Percentiles rank a stretch among this genome's conserved stretches.
Conservation (phyloP, 2,329 filamentous ascomycete species). For the Ceratocystis ficicola region DNA sequence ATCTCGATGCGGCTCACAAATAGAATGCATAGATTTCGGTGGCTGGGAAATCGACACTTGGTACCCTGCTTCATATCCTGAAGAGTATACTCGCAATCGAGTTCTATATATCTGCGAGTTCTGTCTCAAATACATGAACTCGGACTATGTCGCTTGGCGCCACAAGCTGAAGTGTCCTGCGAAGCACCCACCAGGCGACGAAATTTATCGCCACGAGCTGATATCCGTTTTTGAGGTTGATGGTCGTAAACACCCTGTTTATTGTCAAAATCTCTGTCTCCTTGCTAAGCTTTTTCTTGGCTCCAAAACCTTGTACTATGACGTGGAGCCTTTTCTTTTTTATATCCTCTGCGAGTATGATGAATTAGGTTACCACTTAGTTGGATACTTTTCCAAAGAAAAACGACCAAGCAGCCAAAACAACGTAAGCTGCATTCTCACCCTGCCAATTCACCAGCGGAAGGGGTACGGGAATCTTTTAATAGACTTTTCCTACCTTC, state of each 20-base stretch:
- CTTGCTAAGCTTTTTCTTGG: conserved; percentile 95
- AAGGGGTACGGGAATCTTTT: conserved; percentile 94
- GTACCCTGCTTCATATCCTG: conserved; percentile 96
- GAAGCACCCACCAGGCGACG: conserved; percentile 92
- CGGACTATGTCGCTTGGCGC: conserved; percentile 93
- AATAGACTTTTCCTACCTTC: conserved; percentile 95
- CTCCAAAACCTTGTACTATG: conserved; percentile 95
- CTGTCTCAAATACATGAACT: conserved; percentile 98
- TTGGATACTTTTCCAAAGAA: conserved; percentile 99
- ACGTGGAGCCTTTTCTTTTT: conserved; percentile 93
- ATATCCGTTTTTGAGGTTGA: conserved; percentile 97
- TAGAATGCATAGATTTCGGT: conserved; percentile 97
- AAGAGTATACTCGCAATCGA: conserved; percentile 93
- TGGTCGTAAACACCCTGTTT: conserved; percentile 92
- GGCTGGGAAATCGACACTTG: conserved; percentile 97
- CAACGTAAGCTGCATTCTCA: conserved; percentile 95
- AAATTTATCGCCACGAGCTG: conserved; percentile 86
- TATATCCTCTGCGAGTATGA: conserved; percentile 95
- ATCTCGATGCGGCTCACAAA: conserved; percentile 78
- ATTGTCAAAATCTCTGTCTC: conserved; percentile 93
- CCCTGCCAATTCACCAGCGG: conserved; percentile 88
- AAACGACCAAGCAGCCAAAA: conserved; percentile 90
- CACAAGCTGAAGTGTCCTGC: conserved; percentile 95
- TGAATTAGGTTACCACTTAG: conserved; percentile 84
- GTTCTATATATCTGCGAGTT: conserved; percentile 99